Evolutionary conservation across 768 basidiomycete species (phyloP), one percentile per base, ranked within the genome.

Genomic region (Amanita pseudoporphyria): DNA sequence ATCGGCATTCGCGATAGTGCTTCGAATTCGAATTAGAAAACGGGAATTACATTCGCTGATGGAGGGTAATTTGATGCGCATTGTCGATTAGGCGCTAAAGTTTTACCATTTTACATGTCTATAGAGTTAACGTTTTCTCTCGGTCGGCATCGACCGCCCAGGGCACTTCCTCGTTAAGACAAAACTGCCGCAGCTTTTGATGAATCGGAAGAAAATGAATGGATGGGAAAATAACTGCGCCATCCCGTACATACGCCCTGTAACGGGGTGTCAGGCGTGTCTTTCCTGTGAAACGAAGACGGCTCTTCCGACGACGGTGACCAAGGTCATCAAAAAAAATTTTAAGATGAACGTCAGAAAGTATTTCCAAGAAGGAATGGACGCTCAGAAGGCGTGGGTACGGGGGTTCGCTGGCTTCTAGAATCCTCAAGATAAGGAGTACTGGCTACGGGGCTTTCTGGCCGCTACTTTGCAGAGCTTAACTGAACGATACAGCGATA

Each of bases 331-430:
- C 31, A 36, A 7, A 10, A 41, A 31, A 50, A 43, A 35, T 49
- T 50, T 50, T 43, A 13, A 50, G 36, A 50, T 50, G 49, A 50
- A 50, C 40, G 49, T 16, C 47, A 24, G 47, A 49, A 41, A 49
- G 13, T 38, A 28, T 16, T 39, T 49, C 46, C 39, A 32, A 39
- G 31, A 43, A 41, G 14, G 33, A 28, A 48, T 30, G 28, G n/a
- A 37, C 47, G 47, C 47, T 40, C 19, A 39, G 39, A 21, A 24
- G 18, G 26, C 47, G 35, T 47, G 21, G 35, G 13, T 18, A 35
- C 26, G 45, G 21, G 19, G 24, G n/a, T 28, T 7, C 7, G 7
- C 45, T 47, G 26, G 35, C 35, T 47, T 37, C 44, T 14, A 33
- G 30, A 33, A 45, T 41, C 24, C 7, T 6, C 12, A 41, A 12